phyloP scores from a whole-genome alignment of 768 basidiomycete species.

The Exidia glandulosa region DNA sequence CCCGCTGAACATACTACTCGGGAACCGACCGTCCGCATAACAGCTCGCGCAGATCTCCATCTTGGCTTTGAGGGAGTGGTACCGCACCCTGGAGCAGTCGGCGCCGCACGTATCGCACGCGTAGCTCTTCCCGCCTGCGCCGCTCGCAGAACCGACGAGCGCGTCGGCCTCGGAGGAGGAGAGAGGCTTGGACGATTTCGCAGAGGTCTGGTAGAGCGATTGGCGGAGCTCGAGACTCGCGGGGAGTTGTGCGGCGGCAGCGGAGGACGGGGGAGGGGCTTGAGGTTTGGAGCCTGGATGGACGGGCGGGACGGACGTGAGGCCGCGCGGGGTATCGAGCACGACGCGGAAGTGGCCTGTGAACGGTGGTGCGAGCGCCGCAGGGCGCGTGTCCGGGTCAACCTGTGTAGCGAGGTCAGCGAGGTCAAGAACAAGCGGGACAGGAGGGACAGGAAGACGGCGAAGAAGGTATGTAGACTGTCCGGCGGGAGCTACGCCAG shows the following conservation, averaged over 20 bases:
- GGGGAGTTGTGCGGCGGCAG: slow-evolving; percentile 32
- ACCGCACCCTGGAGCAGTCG: slow-evolving; percentile 80
- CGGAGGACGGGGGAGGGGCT: slow-evolving; percentile 24
- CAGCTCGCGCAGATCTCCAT: slow-evolving; percentile 86
- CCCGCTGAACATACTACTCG: slow-evolving; percentile 89
- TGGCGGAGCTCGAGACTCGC: slow-evolving; percentile 82
- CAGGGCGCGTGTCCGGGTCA: slow-evolving; percentile 91
- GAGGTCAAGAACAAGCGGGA: not conserved
- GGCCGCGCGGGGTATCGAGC: slow-evolving; percentile 90
- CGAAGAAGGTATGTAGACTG: too few relatives aligned
- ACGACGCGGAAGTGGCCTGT: slow-evolving; percentile 98
- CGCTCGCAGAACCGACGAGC: slow-evolving; percentile 42
- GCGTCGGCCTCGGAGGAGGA: slow-evolving; percentile 54
- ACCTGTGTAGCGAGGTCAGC: slow-evolving; percentile 44
- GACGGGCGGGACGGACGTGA: slow-evolving; percentile 63
- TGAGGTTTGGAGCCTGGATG: slow-evolving; percentile 59
- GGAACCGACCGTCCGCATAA: slow-evolving; percentile 95
- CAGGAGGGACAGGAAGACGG: too few relatives aligned
- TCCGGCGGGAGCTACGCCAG: too few relatives aligned
- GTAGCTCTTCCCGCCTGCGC: slow-evolving; percentile 39
- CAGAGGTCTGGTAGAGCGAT: slow-evolving; percentile 79
- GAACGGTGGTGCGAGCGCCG: slow-evolving; percentile 90
- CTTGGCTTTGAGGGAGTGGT: slow-evolving; percentile 88
- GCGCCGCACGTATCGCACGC: slow-evolving; percentile 91
- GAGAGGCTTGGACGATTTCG: slow-evolving; percentile 69